These are phyloP conservation scores for Nicotiana obtusifolia DNA, from an alignment of 257 asterid species.

Conservation along the genomic window DNA sequence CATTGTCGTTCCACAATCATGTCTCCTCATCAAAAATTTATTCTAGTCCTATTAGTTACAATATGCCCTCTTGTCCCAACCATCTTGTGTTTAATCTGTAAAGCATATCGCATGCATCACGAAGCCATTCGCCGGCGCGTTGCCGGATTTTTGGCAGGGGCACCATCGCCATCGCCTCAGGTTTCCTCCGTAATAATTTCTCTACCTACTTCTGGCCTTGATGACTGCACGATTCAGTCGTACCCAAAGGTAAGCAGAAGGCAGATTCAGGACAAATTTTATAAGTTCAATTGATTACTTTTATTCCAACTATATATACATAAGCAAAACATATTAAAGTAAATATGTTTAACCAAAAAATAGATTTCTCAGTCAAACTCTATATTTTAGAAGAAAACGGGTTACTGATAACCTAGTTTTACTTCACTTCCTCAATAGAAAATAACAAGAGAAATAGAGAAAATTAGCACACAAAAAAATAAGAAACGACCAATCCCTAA, in stretches of 20 bases:
- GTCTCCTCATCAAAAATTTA: not conserved
- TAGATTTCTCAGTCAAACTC: no score
- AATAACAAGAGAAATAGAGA: no score
- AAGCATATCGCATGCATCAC: not conserved
- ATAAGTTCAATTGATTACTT: not conserved
- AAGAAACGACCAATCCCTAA: no score
- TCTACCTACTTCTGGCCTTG: constrained; percentile 7
- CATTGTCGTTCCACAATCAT: not conserved
- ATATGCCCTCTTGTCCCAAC: not conserved
- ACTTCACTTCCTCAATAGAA: no score
- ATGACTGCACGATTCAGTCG: constrained; percentile 17
- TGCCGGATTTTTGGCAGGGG: not conserved
- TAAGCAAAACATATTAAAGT: not conserved
- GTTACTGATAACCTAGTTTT: no score
- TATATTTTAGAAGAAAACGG: no score
- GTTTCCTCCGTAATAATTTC: not conserved
- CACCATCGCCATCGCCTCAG: not conserved
- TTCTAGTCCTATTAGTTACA: not conserved
- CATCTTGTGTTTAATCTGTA: not conserved
- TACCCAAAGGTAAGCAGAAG: constrained; percentile 12
- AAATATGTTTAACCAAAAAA: no score
- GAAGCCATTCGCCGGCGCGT: not conserved
- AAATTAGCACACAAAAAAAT: no score
- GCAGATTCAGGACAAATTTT: not conserved
- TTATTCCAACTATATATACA: not conserved